Conservation (phyloP, 2,329 filamentous ascomycete genomes). For the Thielaviopsis ethacetica region DNA sequence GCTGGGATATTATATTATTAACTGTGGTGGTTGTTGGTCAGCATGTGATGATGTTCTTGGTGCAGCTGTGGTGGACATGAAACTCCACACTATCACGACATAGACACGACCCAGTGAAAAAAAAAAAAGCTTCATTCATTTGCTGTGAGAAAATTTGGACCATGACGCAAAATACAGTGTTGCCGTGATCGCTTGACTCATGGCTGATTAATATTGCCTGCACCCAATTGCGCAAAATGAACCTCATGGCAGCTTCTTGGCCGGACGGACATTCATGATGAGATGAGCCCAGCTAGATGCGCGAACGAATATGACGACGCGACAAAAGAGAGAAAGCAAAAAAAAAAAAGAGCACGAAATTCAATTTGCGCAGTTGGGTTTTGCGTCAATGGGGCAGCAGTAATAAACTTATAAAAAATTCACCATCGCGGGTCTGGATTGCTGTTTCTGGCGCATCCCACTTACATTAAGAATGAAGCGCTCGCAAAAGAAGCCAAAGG, state of each 20-base stretch:
- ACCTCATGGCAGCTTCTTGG: not conserved
- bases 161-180: not conserved
- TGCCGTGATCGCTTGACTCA: not conserved
- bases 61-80: not conserved
- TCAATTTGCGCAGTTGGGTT: not conserved
- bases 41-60: not conserved
- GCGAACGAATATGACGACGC: not conserved
- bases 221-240: not conserved
- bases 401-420: not conserved
- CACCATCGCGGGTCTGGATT: not conserved
- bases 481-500: not conserved
- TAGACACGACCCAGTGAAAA: not conserved
- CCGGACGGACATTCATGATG: not conserved
- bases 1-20: not conserved
- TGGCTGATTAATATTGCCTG: not conserved
- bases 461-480: slow-evolving; percentile 14
- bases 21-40: not conserved
- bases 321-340: not conserved
- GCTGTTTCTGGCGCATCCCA: not conserved
- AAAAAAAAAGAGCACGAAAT: not conserved
- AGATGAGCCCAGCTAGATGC: not conserved
- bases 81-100: not conserved
- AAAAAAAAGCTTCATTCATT: not conserved
- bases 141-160: not conserved
- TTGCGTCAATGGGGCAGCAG: not conserved